Percentiles rank a stretch among this genome's conserved stretches.
phyloP scores from a whole-genome alignment of 2,329 filamentous ascomycete genomes.

The Byssoonygena ceratinophila region DNA sequence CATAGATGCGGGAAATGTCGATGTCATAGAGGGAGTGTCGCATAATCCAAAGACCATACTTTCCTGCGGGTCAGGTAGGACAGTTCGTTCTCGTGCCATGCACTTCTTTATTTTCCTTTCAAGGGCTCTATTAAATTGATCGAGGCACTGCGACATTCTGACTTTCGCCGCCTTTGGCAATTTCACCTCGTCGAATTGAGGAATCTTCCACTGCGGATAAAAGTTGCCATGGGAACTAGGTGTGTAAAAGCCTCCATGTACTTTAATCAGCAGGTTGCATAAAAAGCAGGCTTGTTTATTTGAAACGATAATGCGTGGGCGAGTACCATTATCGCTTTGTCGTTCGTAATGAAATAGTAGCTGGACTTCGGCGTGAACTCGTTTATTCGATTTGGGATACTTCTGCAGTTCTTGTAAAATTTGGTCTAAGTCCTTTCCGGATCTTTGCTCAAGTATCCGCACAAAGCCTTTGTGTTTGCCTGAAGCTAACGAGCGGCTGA shows the following conservation, averaged over 20 bases:
- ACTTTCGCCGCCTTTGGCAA: not conserved
- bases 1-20: not conserved
- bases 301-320: conserved; percentile 13
- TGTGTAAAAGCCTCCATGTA: conserved; percentile 14
- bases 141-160: not conserved
- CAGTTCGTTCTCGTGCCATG: not conserved
- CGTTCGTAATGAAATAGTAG: conserved; percentile 15
- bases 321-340: not conserved
- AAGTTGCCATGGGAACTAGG: conserved; percentile 13
- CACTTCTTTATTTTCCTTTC: not conserved
- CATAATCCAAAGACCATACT: not conserved
- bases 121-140: not conserved
- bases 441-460: not conserved
- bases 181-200: not conserved
- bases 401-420: not conserved
- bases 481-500: not conserved
- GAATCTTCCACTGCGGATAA: conserved; percentile 15
- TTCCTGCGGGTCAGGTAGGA: not conserved
- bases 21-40: not conserved
- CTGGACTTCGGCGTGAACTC: conserved; percentile 14
- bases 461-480: not conserved
- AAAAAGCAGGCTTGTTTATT: conserved; percentile 16
- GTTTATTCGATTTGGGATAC: not conserved
- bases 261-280: conserved; percentile 12
- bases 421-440: not conserved